A percentile compares a stretch with the other conserved stretches of the same genome.
phyloP scores from a whole-genome alignment of 108 stramenopile species.

The Pseudonitzschia multistriata region DNA sequence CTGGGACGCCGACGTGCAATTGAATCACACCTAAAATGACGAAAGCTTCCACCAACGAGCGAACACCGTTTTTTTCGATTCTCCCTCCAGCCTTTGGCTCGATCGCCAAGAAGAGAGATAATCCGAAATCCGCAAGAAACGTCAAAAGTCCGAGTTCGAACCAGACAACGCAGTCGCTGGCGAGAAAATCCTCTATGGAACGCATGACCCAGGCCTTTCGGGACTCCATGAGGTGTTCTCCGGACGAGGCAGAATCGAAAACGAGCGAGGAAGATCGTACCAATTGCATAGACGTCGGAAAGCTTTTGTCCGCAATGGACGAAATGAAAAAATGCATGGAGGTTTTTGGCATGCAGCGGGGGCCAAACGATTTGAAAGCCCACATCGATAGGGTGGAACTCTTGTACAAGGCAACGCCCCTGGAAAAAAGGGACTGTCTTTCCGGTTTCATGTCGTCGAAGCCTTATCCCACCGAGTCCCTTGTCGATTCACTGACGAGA shows the following conservation, averaged over 20 bases:
- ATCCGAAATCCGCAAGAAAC: too few relatives aligned
- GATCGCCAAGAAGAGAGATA: too few relatives aligned
- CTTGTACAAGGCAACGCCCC: slow-evolving; percentile 3
- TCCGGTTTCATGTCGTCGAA: not conserved
- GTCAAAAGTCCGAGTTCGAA: not conserved
- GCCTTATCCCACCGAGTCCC: not conserved
- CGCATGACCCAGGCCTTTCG: not conserved
- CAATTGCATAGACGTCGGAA: slow-evolving; percentile 10
- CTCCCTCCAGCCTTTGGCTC: too few relatives aligned
- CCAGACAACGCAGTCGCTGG: not conserved
- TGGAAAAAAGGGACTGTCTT: not conserved
- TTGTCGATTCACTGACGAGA: not conserved
- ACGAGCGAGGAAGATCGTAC: not conserved
- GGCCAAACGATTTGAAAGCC: not conserved
- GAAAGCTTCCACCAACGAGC: too few relatives aligned
- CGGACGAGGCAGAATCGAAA: slow-evolving; percentile 1
- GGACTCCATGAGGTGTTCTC: slow-evolving; percentile 4
- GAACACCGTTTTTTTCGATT: too few relatives aligned
- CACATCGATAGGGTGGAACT: not conserved
- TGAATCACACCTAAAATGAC: too few relatives aligned
- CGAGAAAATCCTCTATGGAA: not conserved
- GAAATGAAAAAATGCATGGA: not conserved
- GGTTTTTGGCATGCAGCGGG: not conserved
- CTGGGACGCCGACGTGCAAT: too few relatives aligned
- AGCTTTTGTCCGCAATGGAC: not conserved